Percentiles rank a stretch among this genome's conserved stretches.
phyloP scores from a whole-genome alignment of 1,139 yeast genomes.

The Spathaspora sp. region DNA sequence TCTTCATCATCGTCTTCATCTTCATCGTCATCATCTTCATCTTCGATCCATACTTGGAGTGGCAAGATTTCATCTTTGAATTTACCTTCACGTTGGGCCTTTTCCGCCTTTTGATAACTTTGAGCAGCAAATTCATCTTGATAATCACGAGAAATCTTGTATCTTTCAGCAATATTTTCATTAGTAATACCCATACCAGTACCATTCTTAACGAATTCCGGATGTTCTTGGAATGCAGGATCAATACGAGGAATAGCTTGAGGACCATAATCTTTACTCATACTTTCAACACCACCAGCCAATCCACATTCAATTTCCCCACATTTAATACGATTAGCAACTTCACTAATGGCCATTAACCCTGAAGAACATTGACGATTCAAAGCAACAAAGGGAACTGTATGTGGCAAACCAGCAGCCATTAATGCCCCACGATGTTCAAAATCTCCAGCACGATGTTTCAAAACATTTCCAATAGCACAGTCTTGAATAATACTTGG shows the following conservation, averaged over 20 bases:
- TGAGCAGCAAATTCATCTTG: conserved; percentile 50
- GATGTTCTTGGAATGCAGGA: conserved; percentile 18
- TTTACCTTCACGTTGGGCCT: conserved; percentile 33
- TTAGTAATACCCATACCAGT: conserved; percentile 71
- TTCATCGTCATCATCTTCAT: conserved; percentile 19
- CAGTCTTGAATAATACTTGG: conserved; percentile 61
- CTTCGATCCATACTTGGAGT: conserved; percentile 26
- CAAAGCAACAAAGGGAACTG: conserved; percentile 36
- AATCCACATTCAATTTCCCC: conserved; percentile 36
- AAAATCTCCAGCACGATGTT: conserved; percentile 82
- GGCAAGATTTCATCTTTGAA: conserved; percentile 40
- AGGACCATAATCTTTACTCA: conserved; percentile 42
- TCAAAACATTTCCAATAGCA: conserved; percentile 78
- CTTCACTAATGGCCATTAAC: conserved; percentile 35
- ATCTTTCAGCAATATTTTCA: conserved; percentile 36
- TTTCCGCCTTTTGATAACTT: conserved; percentile 35
- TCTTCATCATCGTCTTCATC: conserved; percentile 12
- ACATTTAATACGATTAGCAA: conserved; percentile 30
- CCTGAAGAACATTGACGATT: conserved; percentile 45
- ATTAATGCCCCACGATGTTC: conserved; percentile 73
- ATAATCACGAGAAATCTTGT: conserved; percentile 55
- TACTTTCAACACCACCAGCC: conserved; percentile 47
- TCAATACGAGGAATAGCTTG: conserved; percentile 26
- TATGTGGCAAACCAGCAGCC: conserved; percentile 34
- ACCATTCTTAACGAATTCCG: conserved; percentile 22